Evolutionary conservation across 306 rosid genomes (phyloP).

Genomic region (Herpetospermum pedunculosum): DNA sequence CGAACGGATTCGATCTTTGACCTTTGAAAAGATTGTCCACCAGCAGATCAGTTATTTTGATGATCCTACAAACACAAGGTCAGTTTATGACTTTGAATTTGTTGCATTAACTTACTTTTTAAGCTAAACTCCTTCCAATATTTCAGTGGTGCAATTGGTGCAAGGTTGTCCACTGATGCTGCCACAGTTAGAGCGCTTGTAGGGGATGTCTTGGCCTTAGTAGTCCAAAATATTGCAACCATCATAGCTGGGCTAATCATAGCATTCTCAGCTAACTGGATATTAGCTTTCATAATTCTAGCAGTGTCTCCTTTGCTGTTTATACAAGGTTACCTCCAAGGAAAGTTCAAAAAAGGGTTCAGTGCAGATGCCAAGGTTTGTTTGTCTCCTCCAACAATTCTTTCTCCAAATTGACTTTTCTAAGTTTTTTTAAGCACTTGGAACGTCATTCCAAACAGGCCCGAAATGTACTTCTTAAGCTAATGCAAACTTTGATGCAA

Average conservation of each 20-base stretch:
- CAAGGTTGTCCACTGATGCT: conserved; percentile 84
- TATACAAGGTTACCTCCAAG: conserved; percentile 45
- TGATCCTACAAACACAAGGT: conserved; percentile 86
- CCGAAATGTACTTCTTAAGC: neutral
- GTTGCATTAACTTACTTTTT: neutral
- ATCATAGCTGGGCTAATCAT: conserved; percentile 44
- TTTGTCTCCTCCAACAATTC: neutral
- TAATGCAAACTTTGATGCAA: no score
- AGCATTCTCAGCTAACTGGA: conserved; percentile 83
- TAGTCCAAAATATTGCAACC: conserved; percentile 57
- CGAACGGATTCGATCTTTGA: conserved; percentile 55
- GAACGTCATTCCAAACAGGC: no score
- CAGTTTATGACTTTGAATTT: neutral
- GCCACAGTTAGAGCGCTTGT: conserved; percentile 57
- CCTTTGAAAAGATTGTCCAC: conserved; percentile 68
- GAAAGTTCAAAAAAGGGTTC: conserved; percentile 52
- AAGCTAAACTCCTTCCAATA: neutral
- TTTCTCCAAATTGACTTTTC: neutral
- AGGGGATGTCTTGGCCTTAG: conserved; percentile 62
- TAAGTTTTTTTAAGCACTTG: no score
- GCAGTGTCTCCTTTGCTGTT: conserved; percentile 49
- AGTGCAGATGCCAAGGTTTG: conserved; percentile 89
- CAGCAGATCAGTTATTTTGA: conserved; percentile 85
- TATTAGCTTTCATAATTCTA: conserved; percentile 38
- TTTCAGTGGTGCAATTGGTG: conserved; percentile 59